Conservation (phyloP, 768 basidiomycete genomes). For the Mrakia blollopis region DNA sequence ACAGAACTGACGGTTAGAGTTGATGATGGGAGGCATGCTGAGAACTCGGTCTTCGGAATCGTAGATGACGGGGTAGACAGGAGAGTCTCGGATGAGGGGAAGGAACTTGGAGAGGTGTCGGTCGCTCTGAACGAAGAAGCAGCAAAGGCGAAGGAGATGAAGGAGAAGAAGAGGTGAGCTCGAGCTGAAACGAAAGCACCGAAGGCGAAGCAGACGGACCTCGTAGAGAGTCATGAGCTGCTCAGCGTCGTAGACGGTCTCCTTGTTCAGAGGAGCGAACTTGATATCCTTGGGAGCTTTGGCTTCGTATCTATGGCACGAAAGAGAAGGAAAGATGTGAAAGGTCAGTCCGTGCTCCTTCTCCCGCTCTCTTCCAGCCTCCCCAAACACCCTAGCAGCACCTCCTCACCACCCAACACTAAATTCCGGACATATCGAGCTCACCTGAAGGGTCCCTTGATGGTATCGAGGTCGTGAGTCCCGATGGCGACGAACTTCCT, state of each 20-base stretch:
- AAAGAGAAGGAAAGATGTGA: no score
- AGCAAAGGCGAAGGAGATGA: not conserved
- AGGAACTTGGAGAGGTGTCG: conserved; percentile 85
- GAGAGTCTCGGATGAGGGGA: conserved; percentile 86
- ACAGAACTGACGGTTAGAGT: conserved; percentile 61
- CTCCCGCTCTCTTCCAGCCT: no score
- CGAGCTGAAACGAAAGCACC: not conserved
- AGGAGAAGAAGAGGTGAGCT: not conserved
- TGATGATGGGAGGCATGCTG: conserved; percentile 98
- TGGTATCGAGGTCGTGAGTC: conserved; percentile 90
- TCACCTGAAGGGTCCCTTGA: conserved; percentile 81
- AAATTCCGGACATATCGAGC: conserved; percentile 43
- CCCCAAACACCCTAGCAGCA: no score
- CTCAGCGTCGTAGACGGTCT: conserved; percentile 71
- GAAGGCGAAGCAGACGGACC: conserved; percentile 50
- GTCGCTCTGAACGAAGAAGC: conserved; percentile 75
- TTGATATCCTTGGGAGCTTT: conserved; percentile 73
- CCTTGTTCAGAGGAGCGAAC: conserved; percentile 80
- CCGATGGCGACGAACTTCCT: conserved; percentile 92
- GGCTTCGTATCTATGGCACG: conserved; percentile 40
- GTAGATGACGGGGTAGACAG: conserved; percentile 97
- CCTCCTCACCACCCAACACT: not conserved
- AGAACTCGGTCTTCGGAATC: conserved; percentile 79
- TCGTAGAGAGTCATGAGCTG: conserved; percentile 92
- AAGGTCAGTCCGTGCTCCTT: no score